These are phyloP conservation scores for Triticum turgidum DNA, from an alignment of 176 grass and related monocot genomes.

Conservation along the genomic window DNA sequence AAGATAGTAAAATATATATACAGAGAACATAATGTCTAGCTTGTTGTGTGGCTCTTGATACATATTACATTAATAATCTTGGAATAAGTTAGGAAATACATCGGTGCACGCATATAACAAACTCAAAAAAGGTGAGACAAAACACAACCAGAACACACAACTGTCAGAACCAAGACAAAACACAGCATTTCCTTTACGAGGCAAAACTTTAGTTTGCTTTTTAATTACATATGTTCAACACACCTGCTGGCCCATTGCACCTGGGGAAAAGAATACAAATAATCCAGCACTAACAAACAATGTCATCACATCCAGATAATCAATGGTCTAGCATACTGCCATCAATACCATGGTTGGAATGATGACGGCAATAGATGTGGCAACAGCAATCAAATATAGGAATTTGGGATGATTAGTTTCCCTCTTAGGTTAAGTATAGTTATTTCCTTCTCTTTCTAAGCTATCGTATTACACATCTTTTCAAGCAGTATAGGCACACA, in stretches of 20 bases:
- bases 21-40: background rate
- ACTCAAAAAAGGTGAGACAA: background rate
- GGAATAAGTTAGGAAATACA: background rate
- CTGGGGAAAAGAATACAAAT: background rate
- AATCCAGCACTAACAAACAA: slow-evolving; percentile 6
- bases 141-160: slow-evolving; percentile 16
- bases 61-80: slow-evolving; percentile 29
- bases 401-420: background rate
- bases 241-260: background rate
- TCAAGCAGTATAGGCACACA: background rate
- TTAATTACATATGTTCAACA: background rate
- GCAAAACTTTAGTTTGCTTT: background rate
- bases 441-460: background rate
- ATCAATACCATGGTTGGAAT: background rate
- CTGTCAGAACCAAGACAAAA: background rate
- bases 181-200: too few species aligned
- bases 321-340: background rate
- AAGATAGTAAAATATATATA: background rate
- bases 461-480: background rate
- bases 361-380: background rate
- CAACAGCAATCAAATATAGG: background rate
- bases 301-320: background rate
- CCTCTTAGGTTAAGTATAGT: background rate
- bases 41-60: background rate
- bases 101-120: background rate